Base-by-base conservation (phyloP, 1,139 yeast genomes). In the Geotrichum siamense region DNA sequence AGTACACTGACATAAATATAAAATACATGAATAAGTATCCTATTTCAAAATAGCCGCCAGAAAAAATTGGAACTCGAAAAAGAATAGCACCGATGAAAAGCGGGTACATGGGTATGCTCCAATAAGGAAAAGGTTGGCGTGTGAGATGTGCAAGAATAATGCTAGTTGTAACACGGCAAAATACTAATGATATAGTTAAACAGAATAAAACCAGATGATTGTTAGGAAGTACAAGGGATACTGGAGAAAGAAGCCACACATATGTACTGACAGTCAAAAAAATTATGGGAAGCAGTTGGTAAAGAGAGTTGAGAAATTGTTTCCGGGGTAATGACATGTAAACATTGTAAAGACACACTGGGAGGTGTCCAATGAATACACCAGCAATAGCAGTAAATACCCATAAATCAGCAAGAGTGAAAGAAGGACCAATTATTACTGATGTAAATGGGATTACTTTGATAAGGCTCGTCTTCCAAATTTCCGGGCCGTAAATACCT, bases 71-170 rank as follows among this genome's bases (percentile, higher is more conserved):
- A 16, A 59, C 32, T 12, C 47, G 32, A 29, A 67, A 67, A 19
- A 65, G 42, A 12, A 67, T 34, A 5, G 68, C 57, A 9, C 69
- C 72, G 3, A 52, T 46, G 35, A 59, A 49, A 23, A 67, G 56
- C 13, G 70, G 66, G 15, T 64, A 49, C 53, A 62, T 52, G 15
- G 67, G 61, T 28, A 65, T 44, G 23, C 64, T 63, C 62, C 67
- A 60, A 46, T 55, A 56, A 21, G 93, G 93, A 67, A 79, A 82
- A 15, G 66, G 63, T 58, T 80, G 87, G 41, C 74, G 61, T 27
- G 91, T 81, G 55, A 82, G 72, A 61, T 82, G 93, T 13, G 82
- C 82, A 51, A 80, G 68, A 53, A 82, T 82, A 37, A 68, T 62
- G 22, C 67, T 56, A 1, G 72, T 68, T 5, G 72, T 65, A 52